phyloP scores from a whole-genome alignment of 345 rosid species.

The Hibiscus tridactylites region DNA sequence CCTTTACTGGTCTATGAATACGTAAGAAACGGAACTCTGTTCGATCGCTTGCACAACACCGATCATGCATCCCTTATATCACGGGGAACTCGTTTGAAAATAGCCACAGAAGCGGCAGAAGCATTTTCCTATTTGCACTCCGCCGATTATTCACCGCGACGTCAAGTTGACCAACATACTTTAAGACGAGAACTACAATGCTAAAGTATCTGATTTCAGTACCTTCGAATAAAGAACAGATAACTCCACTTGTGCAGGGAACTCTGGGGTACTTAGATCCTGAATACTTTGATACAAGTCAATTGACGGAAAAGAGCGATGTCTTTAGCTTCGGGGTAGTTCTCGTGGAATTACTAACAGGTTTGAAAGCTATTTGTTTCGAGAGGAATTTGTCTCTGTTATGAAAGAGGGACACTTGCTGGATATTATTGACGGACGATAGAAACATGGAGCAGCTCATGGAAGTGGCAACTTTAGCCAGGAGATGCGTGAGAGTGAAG shows the following conservation, averaged over 20 bases:
- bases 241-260: slow-evolving; percentile 34
- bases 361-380: slow-evolving; percentile 20
- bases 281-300: slow-evolving; percentile 25
- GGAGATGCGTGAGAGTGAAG: slow-evolving; percentile 5
- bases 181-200: slow-evolving; percentile 22
- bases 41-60: too few relatives aligned
- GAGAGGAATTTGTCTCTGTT: slow-evolving; percentile 16
- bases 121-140: slow-evolving; percentile 39
- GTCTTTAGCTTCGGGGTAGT: neutral
- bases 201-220: slow-evolving; percentile 44
- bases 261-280: slow-evolving; percentile 37
- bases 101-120: too few relatives aligned
- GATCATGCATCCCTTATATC: too few relatives aligned
- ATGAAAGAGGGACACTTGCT: neutral
- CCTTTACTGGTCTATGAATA: too few relatives aligned
- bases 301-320: slow-evolving; percentile 25
- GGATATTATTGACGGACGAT: neutral
- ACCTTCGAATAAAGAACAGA: slow-evolving; percentile 25
- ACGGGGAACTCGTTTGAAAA: too few relatives aligned
- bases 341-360: too few relatives aligned
- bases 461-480: neutral
- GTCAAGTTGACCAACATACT: slow-evolving; percentile 37
- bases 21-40: too few relatives aligned
- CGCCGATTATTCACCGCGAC: slow-evolving; percentile 35
- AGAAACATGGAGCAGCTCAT: neutral